phyloP scores from a whole-genome alignment of 2,329 filamentous ascomycete genomes.

The Xylaria hypoxylon region DNA sequence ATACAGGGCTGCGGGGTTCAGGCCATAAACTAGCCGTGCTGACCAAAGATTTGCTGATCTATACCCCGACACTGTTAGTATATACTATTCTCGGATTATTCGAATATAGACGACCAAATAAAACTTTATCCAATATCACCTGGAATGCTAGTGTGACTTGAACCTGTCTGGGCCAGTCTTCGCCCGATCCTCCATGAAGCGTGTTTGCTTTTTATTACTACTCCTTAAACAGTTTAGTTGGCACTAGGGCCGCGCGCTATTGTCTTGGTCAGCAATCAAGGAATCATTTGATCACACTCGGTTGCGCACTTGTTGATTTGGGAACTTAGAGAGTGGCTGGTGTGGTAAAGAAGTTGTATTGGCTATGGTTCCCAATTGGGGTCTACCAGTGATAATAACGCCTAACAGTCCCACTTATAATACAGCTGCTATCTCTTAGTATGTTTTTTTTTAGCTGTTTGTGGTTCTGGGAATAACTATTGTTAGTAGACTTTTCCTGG shows the following conservation, averaged over 20 bases:
- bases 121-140: conserved; percentile 7
- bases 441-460: neutral
- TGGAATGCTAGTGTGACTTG: neutral
- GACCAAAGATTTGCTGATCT: neutral
- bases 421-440: no score
- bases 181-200: neutral
- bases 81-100: neutral
- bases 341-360: no score
- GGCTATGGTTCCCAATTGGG: no score
- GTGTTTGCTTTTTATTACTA: conserved; percentile 10
- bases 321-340: no score
- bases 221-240: neutral
- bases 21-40: neutral
- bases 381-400: no score
- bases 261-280: neutral
- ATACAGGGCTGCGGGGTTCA: neutral
- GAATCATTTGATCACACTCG: no score
- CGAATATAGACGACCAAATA: neutral
- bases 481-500: no score
- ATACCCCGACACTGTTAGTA: neutral
- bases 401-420: no score
- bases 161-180: neutral
- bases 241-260: neutral
- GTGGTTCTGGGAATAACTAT: neutral
- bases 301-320: no score